Evolutionary conservation across 2,329 filamentous ascomycete genomes (phyloP), one percentile per base, ranked within the genome.

Genomic region (Colletotrichum lindemuthianum): DNA sequence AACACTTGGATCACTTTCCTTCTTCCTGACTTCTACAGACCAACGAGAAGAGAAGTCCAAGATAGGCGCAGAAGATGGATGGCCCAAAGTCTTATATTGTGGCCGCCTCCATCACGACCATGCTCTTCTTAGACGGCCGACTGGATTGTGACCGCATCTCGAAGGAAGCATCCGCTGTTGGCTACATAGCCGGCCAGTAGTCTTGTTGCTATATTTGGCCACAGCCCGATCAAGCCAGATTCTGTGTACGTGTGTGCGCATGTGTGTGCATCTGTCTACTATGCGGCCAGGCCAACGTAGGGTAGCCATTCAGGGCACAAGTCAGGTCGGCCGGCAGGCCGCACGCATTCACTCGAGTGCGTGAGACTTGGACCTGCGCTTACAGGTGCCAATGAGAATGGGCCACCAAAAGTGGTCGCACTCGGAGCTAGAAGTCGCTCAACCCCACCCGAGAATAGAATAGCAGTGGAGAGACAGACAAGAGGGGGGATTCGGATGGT

Each of bases 31-130:
- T 77, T 79, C 74, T 76, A 78, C 73, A 74, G 70, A 70, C 71
- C 68, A 74, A 71, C 72, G 75, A 75, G 71, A 72, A 76, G 77
- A 76, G 72, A 77, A 75, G 75, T 74, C 73, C 78, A 79, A 77
- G 77, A 75, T 72, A 66, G 72, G 63, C 68, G 58, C 24, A 72
- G 70, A 70, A 74, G 72, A 76, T 78, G 78, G 77, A 80, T 59
- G 76, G 78, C 77, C 77, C 78, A 81, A 82, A 81, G 82, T 77
- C 84, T 86, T 87, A 87, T 87, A 87, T 85, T 79, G 76, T 82
- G 79, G 82, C 78, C 80, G 77, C 74, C 72, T 74, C 74, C 72
- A 72, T 75, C 71, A 75, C 70, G 79, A 71, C 80, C 81, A 40
- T 61, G 59, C 48, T 57, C 55, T 39, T 59, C 50, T 64, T 54